Base-by-base conservation (phyloP, 108 stramenopile genomes). In the Cylindrotheca fusiformis region DNA sequence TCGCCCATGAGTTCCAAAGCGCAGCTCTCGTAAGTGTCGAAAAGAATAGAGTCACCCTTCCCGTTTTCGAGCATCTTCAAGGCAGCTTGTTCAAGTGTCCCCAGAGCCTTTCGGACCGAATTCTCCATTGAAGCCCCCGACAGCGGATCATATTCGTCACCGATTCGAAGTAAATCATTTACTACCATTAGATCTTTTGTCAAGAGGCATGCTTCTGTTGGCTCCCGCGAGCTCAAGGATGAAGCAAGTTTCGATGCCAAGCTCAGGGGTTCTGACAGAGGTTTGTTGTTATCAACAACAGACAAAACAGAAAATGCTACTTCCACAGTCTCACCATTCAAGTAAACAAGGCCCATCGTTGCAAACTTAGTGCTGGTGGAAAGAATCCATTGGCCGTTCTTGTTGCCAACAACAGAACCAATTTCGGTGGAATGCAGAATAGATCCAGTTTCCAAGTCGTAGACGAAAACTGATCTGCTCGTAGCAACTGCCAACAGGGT, bases 401-500 rank as follows among this genome's bases (percentile, higher is more conserved):
- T 41, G 23, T 46, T 59, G 4, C 6, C 10, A 24, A 68, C 10
- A 14, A 54, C 51, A 1, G 55, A 25, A 54, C 60, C 19, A n/a
- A 75, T n/a, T 3, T 55, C 27, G 4, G 60, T 25, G 21, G 48
- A 56, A 21, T 69, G 67, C 12, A 75, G 30, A 1, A 47, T 14
- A 21, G 65, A 27, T 4, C 68, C 69, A 55, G 52, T 44, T 22
- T 31, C 52, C 44, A 76, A 32, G 31, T 76, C 75, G 32, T 61
- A 70, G 6, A 76, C 47, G 46, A 48, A 47, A 28, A 76, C 36
- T 14, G 51, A 63, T 32, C 60, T 36, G 20, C n/a, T 22, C 20
- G 68, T 62, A 10, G 63, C 69, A 19, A 32, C 63, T 1, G 64
- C 68, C 32, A 76, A 10, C 4, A 69, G 29, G 5, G 61, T 56